These are phyloP conservation scores for Tetratostichococcus sp. DNA, from an alignment of 139 green algal genomes.

Conservation along the genomic window DNA sequence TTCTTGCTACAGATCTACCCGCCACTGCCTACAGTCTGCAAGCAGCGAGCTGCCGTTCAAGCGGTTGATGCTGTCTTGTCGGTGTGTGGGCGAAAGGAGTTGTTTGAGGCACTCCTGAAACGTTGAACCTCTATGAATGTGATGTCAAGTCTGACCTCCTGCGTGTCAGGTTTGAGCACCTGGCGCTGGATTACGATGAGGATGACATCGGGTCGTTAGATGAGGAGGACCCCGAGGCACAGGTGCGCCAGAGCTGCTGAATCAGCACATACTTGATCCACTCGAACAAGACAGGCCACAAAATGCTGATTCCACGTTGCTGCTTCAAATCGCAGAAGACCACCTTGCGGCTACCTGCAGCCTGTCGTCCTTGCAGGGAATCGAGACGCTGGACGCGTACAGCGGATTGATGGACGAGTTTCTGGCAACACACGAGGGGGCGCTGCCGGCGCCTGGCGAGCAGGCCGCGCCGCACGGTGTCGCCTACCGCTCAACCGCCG, in stretches of 20 bases:
- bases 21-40: no score
- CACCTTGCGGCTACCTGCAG: no score
- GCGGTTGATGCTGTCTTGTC: no score
- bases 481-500: background rate
- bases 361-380: background rate
- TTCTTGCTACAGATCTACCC: background rate
- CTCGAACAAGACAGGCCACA: no score
- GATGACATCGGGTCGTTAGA: slow-evolving; percentile 71
- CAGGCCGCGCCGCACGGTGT: background rate
- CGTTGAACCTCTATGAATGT: no score
- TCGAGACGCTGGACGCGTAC: slow-evolving; percentile 31
- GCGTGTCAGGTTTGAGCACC: slow-evolving; percentile 47
- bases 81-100: no score
- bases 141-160: no score
- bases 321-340: no score
- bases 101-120: no score
- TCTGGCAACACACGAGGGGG: slow-evolving; percentile 33
- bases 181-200: slow-evolving; percentile 70
- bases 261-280: no score
- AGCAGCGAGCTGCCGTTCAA: no score
- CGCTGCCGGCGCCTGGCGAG: slow-evolving; percentile 16
- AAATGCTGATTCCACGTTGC: no score
- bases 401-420: slow-evolving; percentile 73
- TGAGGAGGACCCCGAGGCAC: slow-evolving; percentile 33
- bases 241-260: slow-evolving; percentile 1